These are phyloP conservation scores for Xylaria sp. DNA, from an alignment of 2,329 filamentous ascomycete genomes.

Conservation along the genomic window DNA sequence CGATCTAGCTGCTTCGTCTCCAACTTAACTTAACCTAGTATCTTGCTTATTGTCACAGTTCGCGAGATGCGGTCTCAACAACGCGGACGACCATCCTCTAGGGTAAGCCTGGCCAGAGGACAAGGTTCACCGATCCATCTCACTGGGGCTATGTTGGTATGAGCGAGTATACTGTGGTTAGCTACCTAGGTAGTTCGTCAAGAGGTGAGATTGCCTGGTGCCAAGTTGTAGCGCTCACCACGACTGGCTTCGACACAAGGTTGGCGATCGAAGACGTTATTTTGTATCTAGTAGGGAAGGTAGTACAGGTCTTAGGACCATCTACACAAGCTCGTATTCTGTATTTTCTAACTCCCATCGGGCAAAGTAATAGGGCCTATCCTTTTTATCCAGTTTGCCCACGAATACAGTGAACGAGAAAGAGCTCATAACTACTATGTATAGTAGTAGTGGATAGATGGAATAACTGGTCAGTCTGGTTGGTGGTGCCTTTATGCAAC, in stretches of 20 bases:
- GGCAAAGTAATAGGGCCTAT: neutral
- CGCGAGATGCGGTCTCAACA: no score
- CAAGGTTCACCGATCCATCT: neutral
- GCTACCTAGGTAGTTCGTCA: neutral
- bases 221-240: neutral
- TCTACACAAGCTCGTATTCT: neutral
- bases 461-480: neutral
- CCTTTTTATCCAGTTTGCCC: neutral
- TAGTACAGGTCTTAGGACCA: neutral
- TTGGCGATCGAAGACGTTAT: neutral
- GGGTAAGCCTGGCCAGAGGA: neutral
- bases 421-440: neutral
- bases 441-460: neutral
- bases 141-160: neutral
- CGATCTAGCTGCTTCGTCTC: neutral
- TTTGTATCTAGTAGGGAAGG: neutral
- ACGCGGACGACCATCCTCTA: no score
- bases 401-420: neutral
- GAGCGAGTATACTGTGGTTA: neutral
- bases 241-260: neutral
- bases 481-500: neutral
- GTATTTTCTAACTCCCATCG: neutral
- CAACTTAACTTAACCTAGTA: neutral
- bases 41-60: no score
- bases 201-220: neutral